Evolutionary conservation across 176 grass and related monocot genomes (phyloP).

Genomic region (Rhynchospora tenuis): DNA sequence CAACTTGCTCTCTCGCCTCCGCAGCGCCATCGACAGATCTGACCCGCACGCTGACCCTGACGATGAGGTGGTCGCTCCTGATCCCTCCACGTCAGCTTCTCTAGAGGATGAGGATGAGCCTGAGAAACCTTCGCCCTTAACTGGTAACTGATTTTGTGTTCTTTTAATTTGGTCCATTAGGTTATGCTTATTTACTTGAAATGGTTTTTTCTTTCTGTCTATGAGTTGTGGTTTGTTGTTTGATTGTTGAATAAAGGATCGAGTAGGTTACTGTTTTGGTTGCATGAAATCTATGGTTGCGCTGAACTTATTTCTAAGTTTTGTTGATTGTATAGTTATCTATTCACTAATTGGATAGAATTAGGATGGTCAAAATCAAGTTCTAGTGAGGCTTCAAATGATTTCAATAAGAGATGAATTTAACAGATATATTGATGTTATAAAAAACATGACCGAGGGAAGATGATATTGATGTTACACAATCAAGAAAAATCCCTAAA

Average conservation of each 20-base stretch:
- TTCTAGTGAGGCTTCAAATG: too few relatives aligned
- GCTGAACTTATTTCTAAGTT: not conserved
- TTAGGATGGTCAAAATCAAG: not conserved
- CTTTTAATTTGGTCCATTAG: too few relatives aligned
- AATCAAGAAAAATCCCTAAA: too few relatives aligned
- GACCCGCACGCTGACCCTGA: conserved; percentile 40
- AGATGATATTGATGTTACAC: too few relatives aligned
- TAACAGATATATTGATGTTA: too few relatives aligned
- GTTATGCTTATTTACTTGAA: not conserved
- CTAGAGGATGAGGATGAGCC: not conserved
- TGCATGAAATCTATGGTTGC: not conserved
- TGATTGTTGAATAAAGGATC: not conserved
- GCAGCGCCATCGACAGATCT: conserved; percentile 46
- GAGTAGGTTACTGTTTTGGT: not conserved
- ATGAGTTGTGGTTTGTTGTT: not conserved
- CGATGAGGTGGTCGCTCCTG: conserved; percentile 42
- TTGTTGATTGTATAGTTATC: not conserved
- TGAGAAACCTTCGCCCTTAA: not conserved
- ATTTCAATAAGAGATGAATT: too few relatives aligned
- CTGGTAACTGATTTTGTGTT: not conserved
- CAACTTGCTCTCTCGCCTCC: conserved; percentile 69
- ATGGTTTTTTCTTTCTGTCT: not conserved
- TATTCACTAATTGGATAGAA: not conserved
- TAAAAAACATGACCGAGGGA: too few relatives aligned
- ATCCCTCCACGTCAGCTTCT: not conserved